Conservation (phyloP, 2,329 filamentous ascomycete species). For the Cladosporium austrohemisphaericum region DNA sequence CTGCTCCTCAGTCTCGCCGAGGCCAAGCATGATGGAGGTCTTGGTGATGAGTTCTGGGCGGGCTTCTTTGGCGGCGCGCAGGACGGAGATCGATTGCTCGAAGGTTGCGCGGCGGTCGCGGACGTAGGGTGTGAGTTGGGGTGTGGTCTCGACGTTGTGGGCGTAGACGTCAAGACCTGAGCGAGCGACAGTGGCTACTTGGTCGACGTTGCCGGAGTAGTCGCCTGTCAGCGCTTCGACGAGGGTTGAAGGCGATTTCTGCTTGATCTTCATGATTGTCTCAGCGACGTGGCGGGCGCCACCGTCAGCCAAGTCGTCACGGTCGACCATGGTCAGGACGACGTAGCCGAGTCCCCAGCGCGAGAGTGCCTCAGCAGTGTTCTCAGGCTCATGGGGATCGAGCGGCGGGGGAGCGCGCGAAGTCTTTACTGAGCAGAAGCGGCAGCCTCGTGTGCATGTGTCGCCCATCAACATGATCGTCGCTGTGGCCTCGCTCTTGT, state of each 20-base stretch:
- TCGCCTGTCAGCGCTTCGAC: slow-evolving; percentile 87
- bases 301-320: slow-evolving; percentile 86
- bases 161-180: slow-evolving; percentile 95
- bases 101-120: slow-evolving; percentile 88
- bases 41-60: slow-evolving; percentile 86
- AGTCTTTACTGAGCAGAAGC: slow-evolving; percentile 97
- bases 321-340: slow-evolving; percentile 87
- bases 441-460: slow-evolving; percentile 91
- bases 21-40: slow-evolving; percentile 93
- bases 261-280: slow-evolving; percentile 91
- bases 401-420: slow-evolving; percentile 70
- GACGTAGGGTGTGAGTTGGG: slow-evolving; percentile 83
- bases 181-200: slow-evolving; percentile 77
- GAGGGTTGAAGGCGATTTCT: slow-evolving; percentile 63
- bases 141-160: slow-evolving; percentile 94
- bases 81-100: slow-evolving; percentile 74
- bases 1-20: slow-evolving; percentile 88
- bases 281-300: slow-evolving; percentile 88
- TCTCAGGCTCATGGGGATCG: slow-evolving; percentile 93
- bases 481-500: slow-evolving; percentile 86
- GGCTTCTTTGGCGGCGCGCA: slow-evolving; percentile 76
- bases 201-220: slow-evolving; percentile 77
- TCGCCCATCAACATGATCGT: slow-evolving; percentile 99
- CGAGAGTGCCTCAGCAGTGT: slow-evolving; percentile 88
- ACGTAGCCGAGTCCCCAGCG: slow-evolving; percentile 96